A percentile compares a stretch with the other conserved stretches of the same genome.
These are phyloP conservation scores for Hyphopichia buzzinii DNA, from an alignment of 1,139 yeast species.

Conservation along the genomic window DNA sequence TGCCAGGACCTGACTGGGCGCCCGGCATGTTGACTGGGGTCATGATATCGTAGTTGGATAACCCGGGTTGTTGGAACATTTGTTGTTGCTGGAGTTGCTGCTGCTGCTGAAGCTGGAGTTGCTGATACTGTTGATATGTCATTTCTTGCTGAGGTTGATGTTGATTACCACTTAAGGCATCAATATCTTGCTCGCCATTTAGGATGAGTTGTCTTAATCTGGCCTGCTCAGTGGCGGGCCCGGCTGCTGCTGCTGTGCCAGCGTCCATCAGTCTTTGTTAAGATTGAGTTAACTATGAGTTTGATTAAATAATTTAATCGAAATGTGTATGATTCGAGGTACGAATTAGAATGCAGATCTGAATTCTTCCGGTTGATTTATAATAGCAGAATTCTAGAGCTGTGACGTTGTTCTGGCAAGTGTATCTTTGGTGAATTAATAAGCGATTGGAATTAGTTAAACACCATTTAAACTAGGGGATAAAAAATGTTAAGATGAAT, in stretches of 20 bases:
- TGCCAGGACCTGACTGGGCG: conserved; percentile 10
- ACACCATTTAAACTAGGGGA: no score
- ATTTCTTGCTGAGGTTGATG: conserved; percentile 8
- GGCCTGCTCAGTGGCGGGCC: conserved; percentile 13
- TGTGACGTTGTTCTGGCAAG: no score
- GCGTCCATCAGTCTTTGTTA: no score
- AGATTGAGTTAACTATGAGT: no score
- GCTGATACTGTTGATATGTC: conserved; percentile 10
- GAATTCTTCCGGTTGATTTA: no score
- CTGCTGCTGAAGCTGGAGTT: conserved; percentile 13
- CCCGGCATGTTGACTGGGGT: conserved; percentile 11
- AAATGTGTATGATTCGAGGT: no score
- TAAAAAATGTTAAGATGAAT: no score
- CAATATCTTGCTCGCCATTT: conserved; percentile 28
- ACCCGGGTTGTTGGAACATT: conserved; percentile 10
- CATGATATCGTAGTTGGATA: conserved; percentile 14
- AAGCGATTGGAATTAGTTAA: no score
- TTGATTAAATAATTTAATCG: no score
- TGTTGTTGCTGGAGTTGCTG: conserved; percentile 15
- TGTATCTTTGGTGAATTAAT: no score
- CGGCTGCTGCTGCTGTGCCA: conserved; percentile 8
- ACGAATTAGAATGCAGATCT: no score
- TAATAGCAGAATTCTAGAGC: no score
- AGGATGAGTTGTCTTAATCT: conserved; percentile 35
- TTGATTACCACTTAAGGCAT: conserved; percentile 16